Conservation (phyloP, 306 rosid species). For the Crataegus laevigata region DNA sequence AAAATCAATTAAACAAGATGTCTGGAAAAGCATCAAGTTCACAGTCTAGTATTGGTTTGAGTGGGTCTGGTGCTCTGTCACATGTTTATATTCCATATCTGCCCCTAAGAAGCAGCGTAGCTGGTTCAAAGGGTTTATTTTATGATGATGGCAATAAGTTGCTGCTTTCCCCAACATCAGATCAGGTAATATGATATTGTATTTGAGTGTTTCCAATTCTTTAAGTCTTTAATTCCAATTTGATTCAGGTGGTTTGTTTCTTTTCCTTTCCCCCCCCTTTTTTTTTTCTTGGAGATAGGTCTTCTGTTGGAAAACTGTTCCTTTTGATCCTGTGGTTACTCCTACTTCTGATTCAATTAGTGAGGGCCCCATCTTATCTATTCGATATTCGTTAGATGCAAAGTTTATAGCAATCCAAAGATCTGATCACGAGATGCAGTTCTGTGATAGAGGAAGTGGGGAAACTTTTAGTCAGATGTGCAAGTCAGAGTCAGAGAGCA, state of each 20-base stretch:
- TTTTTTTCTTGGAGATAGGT: conserved; percentile 32
- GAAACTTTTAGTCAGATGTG: conserved; percentile 72
- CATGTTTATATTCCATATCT: conserved; percentile 82
- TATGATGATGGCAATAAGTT: conserved; percentile 89
- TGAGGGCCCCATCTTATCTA: conserved; percentile 77
- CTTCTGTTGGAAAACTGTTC: conserved; percentile 82
- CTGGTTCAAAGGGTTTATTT: conserved; percentile 69
- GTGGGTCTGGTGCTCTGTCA: conserved; percentile 74
- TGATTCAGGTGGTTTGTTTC: background rate
- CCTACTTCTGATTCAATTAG: conserved; percentile 60
- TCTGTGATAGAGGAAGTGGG: conserved; percentile 71
- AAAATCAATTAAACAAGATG: conserved; percentile 39
- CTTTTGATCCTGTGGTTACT: conserved; percentile 56
- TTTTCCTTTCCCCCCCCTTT: background rate
- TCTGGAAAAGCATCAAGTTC: conserved; percentile 79
- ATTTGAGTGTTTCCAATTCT: background rate
- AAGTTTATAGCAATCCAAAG: conserved; percentile 80
- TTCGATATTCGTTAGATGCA: conserved; percentile 76
- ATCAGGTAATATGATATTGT: conserved; percentile 50
- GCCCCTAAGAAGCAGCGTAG: conserved; percentile 55
- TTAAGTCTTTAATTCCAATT: background rate
- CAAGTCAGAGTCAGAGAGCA: conserved; percentile 71
- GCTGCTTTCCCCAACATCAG: conserved; percentile 63
- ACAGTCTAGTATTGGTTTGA: conserved; percentile 58
- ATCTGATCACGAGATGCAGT: conserved; percentile 68